phyloP scores from a whole-genome alignment of 768 basidiomycete species.

The Tylopilus intermedius region DNA sequence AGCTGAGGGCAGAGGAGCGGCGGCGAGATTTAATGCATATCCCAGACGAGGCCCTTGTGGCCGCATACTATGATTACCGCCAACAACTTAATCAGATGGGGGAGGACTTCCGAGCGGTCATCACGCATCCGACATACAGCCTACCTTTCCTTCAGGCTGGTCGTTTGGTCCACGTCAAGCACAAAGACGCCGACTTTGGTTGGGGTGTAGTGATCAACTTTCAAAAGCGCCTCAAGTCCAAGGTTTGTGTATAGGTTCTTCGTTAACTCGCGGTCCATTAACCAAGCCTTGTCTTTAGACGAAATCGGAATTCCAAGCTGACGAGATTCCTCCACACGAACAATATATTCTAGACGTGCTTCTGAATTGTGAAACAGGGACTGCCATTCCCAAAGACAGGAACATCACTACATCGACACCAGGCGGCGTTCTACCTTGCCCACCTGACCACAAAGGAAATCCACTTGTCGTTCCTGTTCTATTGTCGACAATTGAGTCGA shows the following conservation, averaged over 20 bases:
- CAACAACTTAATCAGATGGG: constrained; percentile 88
- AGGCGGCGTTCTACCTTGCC: constrained; percentile 71
- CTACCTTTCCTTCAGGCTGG: constrained; percentile 91
- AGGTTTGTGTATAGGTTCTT: constrained; percentile 40
- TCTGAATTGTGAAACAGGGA: constrained; percentile 68
- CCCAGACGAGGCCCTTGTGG: constrained; percentile 76
- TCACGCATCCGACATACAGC: constrained; percentile 94
- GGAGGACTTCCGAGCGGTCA: constrained; percentile 83
- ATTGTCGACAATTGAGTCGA: constrained; percentile 78
- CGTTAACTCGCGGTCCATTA: background rate
- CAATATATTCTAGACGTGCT: constrained; percentile 93
- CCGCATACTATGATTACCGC: constrained; percentile 90
- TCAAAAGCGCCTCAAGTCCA: constrained; percentile 79
- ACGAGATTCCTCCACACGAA: constrained; percentile 75
- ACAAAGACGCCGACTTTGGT: constrained; percentile 86
- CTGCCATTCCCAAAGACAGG: constrained; percentile 55
- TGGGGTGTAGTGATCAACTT: constrained; percentile 96
- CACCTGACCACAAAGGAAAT: constrained; percentile 64
- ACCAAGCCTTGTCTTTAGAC: constrained; percentile 37
- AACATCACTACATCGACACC: constrained; percentile 53
- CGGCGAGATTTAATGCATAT: constrained; percentile 60
- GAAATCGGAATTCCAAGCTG: constrained; percentile 58
- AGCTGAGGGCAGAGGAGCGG: constrained; percentile 70
- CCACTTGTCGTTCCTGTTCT: constrained; percentile 87
- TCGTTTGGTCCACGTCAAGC: constrained; percentile 85